Percentiles rank a stretch among this genome's conserved stretches.
Conservation (phyloP, 306 rosid genomes). For the Rubus idaeus region DNA sequence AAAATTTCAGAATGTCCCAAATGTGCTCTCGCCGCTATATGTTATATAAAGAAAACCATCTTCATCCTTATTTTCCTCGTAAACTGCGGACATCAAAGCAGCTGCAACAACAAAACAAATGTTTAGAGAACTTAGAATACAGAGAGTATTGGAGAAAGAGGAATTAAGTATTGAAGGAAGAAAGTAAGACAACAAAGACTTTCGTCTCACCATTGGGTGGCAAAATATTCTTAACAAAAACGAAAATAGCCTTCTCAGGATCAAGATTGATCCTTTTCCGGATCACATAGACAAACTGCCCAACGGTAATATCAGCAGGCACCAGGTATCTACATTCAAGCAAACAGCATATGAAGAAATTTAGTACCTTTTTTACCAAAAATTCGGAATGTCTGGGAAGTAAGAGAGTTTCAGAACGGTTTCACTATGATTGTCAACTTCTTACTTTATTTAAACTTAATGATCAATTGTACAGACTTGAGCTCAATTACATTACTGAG, state of each 20-base stretch:
- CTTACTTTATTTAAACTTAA: not conserved
- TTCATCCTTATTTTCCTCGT: conserved; percentile 57
- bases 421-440: not conserved
- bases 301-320: conserved; percentile 59
- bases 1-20: conserved; percentile 41
- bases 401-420: not conserved
- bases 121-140: not conserved
- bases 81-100: conserved; percentile 51
- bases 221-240: conserved; percentile 53
- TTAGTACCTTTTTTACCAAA: not conserved
- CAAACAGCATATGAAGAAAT: not conserved
- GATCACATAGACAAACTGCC: conserved; percentile 62
- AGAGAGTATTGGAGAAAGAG: not conserved
- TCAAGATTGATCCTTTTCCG: conserved; percentile 60
- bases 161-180: not conserved
- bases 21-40: conserved; percentile 62
- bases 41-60: conserved; percentile 67
- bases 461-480: not conserved
- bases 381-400: not conserved
- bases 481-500: not conserved
- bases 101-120: conserved; percentile 37
- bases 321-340: conserved; percentile 52
- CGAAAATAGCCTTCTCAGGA: conserved; percentile 61
- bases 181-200: not conserved
- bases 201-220: conserved; percentile 50